Evolutionary conservation across 768 basidiomycete genomes (phyloP).

Genomic region (Lactarius akahatsu): DNA sequence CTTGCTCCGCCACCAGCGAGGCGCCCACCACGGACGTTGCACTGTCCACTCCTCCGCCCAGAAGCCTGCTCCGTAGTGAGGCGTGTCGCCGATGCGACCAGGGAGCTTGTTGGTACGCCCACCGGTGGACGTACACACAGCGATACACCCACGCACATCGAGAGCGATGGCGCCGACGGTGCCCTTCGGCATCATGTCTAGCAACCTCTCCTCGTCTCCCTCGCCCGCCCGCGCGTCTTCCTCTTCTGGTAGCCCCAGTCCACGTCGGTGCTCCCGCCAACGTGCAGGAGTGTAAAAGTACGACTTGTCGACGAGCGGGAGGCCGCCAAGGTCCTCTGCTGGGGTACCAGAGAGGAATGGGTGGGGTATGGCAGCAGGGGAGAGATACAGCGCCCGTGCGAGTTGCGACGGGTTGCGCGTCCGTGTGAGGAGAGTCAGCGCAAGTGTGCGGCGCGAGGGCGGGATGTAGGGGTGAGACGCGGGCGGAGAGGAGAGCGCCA

Average conservation of each 20-base stretch:
- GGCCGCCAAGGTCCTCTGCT: conserved; percentile 59
- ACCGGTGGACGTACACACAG: conserved; percentile 74
- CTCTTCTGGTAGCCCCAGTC: conserved; percentile 70
- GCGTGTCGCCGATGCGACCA: conserved; percentile 83
- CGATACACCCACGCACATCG: conserved; percentile 71
- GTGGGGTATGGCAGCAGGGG: conserved; percentile 62
- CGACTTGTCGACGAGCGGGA: conserved; percentile 63
- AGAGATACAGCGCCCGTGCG: conserved; percentile 66
- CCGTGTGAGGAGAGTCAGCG: conserved; percentile 63
- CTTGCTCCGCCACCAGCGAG: conserved; percentile 37
- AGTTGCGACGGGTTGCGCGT: conserved; percentile 73
- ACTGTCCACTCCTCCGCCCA: conserved; percentile 80
- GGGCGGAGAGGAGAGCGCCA: conserved; percentile 82
- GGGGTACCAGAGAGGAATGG: conserved; percentile 65
- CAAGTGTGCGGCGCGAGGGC: conserved; percentile 57
- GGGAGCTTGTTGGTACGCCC: conserved; percentile 82
- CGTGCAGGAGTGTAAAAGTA: conserved; percentile 76
- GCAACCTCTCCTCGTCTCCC: conserved; percentile 30
- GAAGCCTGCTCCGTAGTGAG: conserved; percentile 72
- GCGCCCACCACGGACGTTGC: conserved; percentile 41
- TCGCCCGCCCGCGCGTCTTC: conserved; percentile 44
- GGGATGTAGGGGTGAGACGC: conserved; percentile 59
- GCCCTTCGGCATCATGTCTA: conserved; percentile 67
- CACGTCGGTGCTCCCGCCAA: conserved; percentile 76
- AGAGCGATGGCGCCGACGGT: conserved; percentile 86